Percentiles rank a stretch among this genome's conserved stretches.
Conservation (phyloP, 148 eudicot genomes). For the Nyssa sinensis region DNA sequence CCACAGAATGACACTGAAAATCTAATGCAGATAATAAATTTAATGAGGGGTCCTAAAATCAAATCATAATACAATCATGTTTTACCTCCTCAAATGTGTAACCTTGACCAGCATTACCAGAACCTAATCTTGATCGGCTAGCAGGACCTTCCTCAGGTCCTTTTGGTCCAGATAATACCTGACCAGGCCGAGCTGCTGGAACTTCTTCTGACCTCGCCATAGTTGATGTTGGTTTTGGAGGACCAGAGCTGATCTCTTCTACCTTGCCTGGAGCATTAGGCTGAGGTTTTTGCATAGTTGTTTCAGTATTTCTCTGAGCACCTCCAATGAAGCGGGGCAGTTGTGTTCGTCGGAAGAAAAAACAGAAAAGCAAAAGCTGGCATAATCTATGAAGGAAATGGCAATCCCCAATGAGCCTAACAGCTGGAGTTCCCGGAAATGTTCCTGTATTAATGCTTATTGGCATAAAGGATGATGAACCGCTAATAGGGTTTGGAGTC, state of each 20-base stretch:
- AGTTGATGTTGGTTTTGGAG: constrained; percentile 45
- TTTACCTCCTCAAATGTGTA: constrained; percentile 96
- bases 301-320: constrained; percentile 66
- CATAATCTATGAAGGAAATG: constrained; percentile 93
- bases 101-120: constrained; percentile 99
- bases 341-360: constrained; percentile 81
- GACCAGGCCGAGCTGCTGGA: constrained; percentile 50
- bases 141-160: constrained; percentile 78
- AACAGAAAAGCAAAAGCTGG: constrained; percentile 92
- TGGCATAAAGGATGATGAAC: constrained; percentile 83
- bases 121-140: constrained; percentile 65
- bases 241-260: constrained; percentile 59
- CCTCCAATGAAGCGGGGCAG: constrained; percentile 63
- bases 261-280: constrained; percentile 53
- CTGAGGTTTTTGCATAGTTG: constrained; percentile 63
- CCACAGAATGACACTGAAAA: constrained; percentile 3
- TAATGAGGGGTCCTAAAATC: not conserved
- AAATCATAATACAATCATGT: not conserved
- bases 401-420: constrained; percentile 95
- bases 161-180: constrained; percentile 57
- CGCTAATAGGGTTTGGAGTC: constrained; percentile 69
- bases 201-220: constrained; percentile 50
- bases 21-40: not conserved
- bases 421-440: constrained; percentile 98
- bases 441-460: constrained; percentile 98